Conservation (phyloP, 2,329 filamentous ascomycete species). For the Xylaria sp. region DNA sequence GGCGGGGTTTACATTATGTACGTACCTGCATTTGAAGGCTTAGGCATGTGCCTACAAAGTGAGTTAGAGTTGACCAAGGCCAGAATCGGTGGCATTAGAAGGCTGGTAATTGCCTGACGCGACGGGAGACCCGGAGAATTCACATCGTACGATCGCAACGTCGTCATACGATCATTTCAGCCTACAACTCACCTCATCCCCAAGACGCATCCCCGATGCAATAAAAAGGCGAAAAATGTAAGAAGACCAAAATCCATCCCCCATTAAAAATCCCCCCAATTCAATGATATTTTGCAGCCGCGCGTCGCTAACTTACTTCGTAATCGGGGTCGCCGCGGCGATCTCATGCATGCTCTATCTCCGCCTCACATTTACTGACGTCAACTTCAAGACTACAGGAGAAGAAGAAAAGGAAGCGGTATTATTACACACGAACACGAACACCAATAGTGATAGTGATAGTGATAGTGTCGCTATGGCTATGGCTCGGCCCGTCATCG, state of each 20-base stretch:
- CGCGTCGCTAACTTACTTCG: slow-evolving; percentile 28
- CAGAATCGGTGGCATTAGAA: background rate
- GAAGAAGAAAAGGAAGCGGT: no score
- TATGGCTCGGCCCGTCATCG: slow-evolving; percentile 51
- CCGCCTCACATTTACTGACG: slow-evolving; percentile 15
- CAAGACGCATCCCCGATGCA: background rate
- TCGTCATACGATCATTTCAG: slow-evolving; percentile 24
- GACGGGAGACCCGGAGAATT: background rate
- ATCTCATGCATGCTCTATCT: slow-evolving; percentile 33
- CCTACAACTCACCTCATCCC: background rate
- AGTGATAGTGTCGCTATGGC: no score
- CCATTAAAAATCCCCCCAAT: background rate
- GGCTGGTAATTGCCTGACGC: slow-evolving; percentile 1
- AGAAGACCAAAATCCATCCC: background rate
- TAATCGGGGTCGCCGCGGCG: slow-evolving; percentile 32
- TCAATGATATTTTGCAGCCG: slow-evolving; percentile 19
- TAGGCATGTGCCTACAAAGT: background rate
- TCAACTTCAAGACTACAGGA: background rate
- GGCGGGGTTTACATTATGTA: background rate
- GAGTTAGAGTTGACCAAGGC: slow-evolving; percentile 2
- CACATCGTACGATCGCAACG: slow-evolving; percentile 22
- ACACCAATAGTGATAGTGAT: no score
- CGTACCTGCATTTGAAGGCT: background rate
- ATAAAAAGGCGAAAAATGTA: background rate
- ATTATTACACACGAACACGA: no score